Evolutionary conservation across 1,139 yeast species (phyloP), one percentile per base, ranked within the genome.

Genomic region (Taphrina deformans): DNA sequence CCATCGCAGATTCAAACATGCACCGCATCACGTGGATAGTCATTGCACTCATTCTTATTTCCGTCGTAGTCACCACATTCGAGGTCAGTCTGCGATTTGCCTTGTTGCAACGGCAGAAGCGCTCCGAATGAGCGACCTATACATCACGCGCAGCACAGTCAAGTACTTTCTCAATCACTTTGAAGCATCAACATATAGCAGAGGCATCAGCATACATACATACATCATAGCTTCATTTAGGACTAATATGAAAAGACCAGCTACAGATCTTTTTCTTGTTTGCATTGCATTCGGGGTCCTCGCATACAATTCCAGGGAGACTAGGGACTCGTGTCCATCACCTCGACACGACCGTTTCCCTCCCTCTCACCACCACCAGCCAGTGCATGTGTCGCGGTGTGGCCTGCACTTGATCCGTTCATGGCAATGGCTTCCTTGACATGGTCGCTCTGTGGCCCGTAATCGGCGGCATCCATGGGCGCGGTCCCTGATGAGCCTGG

Each of bases 1-100:
- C 97, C 52, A 87, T 93, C 72, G 96, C 96, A 9, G 99, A 93
- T 75, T 84, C 85, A 70, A 91, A 90, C 73, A 92, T 95, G 82
- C 89, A 29, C 44, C 82, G 96, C 69, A 89, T 93, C 67, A 91
- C 98, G 0, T 87, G 92, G 85, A 87, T 93, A 83, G 87, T 93
- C 68, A 89, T 95, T 60, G 75, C 92, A 62, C 89, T 96, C 70
- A 83, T 93, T 62, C 77, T 85, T 38, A 96, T 93, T 55, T 84
- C 89, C 0, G 71, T 77, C 77, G 69, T 69, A 62, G 51, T 53
- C 31, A 35, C 66, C 41, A 53, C 63, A 38, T 50, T 65, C 45
- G 67, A 65, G 31, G 67, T 65, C 35, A 48, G 56, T 18, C 53
- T 65, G 16, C 56, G 66, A 23, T 58, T 64, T 29, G 65, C 65